Evolutionary conservation across 1,284 basidiomycete genomes (phyloP), one percentile per base, ranked within the genome.

Genomic region (Clitocybe nebularis): DNA sequence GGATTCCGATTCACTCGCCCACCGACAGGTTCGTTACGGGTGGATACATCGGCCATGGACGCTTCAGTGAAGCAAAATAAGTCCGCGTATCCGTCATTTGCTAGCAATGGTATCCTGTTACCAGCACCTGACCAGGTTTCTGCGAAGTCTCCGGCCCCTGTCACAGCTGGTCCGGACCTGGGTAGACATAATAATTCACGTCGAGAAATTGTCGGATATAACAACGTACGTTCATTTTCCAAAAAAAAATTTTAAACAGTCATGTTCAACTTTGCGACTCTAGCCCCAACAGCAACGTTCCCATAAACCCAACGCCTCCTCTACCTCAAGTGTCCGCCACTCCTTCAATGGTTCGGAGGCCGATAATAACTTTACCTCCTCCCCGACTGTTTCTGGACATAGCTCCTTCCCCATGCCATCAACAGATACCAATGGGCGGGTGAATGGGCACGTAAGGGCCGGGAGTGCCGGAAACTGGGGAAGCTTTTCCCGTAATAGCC

Each of bases 401-500:
- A 66, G 75, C n/a, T 58, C 61, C 22, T 80, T 76, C 19, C 29
- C 29, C 51, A 61, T 67, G 5, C 57, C 80, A 49, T 61, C 72
- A 11, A 58, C 66, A 9, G 58, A 69, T 35, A 66, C 63, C 40
- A 62, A 61, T 37, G 28, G 36, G 16, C 76, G 82, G 42, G 67
- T 68, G 22, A 75, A 71, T 47, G 81, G 81, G 4, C 84, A 89
- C 55, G 76, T 78, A 45, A 79, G 84, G 47, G 77, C 83, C 26
- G 84, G 85, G 38, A 88, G 84, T 59, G 80, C 81, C 21, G 84
- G 84, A 23, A 88, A 86, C 58, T 88, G 85, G 85, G 80, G 69
- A 33, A 74, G 64, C 52, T 69, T 84, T 50, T 60, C 77, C 14
- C 75, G 80, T 36, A 71, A 64, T 55, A 74, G 63, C 55, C 72